phyloP scores from a whole-genome alignment of 305 asterid species.

The Fraxinus velutina region DNA sequence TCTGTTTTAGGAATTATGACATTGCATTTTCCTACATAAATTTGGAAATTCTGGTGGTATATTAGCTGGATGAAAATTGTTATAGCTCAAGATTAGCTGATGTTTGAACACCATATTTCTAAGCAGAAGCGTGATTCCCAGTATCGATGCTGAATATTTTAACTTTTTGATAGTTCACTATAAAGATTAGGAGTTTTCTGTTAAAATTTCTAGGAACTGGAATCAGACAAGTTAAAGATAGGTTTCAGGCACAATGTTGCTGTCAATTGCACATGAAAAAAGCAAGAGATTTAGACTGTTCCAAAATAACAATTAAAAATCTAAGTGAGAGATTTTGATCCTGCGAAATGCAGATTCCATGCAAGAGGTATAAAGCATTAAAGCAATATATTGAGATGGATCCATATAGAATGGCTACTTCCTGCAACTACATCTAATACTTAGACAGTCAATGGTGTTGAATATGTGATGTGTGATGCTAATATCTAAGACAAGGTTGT shows the following conservation, averaged over 20 bases:
- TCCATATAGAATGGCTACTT: neutral
- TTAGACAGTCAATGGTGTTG: neutral
- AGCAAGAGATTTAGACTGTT: neutral
- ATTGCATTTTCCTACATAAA: neutral
- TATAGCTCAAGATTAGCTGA: neutral
- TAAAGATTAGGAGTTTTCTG: neutral
- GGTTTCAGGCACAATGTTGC: neutral
- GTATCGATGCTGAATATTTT: neutral
- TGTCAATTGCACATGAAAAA: neutral
- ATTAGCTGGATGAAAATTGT: neutral
- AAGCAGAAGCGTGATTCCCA: neutral
- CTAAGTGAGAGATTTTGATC: neutral
- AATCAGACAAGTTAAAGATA: neutral
- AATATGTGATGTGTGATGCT: neutral
- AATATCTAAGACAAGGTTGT: neutral
- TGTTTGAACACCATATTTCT: neutral
- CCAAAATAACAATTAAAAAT: neutral
- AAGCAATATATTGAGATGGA: neutral
- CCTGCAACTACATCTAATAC: neutral
- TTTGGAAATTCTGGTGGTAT: neutral
- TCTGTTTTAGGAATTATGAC: neutral
- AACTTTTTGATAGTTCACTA: neutral
- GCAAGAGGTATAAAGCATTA: neutral
- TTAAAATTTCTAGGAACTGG: neutral
- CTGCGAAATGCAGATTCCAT: neutral